Conservation (phyloP, 345 rosid genomes). For the Mangifera indica region DNA sequence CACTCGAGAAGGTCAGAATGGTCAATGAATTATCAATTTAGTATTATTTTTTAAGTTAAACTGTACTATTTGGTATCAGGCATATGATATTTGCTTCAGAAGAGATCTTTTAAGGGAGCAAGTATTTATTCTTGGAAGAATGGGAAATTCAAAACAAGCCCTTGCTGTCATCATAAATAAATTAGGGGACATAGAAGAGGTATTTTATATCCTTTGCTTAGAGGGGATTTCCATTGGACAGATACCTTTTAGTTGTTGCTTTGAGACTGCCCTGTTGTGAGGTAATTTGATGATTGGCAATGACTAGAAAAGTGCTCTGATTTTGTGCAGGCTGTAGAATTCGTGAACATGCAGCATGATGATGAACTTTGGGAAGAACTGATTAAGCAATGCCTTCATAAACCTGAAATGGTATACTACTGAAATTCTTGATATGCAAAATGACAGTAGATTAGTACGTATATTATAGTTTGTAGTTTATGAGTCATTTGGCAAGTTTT, state of each 20-base stretch:
- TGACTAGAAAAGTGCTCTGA: conserved; percentile 17
- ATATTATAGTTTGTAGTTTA: not conserved
- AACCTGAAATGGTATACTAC: conserved; percentile 89
- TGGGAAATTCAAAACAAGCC: conserved; percentile 94
- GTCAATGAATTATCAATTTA: conserved; percentile 22
- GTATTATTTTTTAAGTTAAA: conserved; percentile 18
- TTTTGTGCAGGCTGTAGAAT: conserved; percentile 91
- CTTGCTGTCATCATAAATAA: conserved; percentile 86
- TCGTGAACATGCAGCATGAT: conserved; percentile 92
- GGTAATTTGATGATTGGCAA: conserved; percentile 13
- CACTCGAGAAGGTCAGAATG: conserved; percentile 79
- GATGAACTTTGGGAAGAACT: conserved; percentile 99
- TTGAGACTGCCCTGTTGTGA: not conserved
- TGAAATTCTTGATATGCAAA: not conserved
- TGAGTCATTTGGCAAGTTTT: not conserved
- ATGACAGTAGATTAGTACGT: not conserved
- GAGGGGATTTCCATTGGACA: not conserved
- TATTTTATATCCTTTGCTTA: conserved; percentile 25
- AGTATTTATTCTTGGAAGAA: conserved; percentile 95
- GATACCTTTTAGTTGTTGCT: conserved; percentile 12
- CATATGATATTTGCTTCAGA: conserved; percentile 78
- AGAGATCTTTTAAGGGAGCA: conserved; percentile 87
- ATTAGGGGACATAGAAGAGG: conserved; percentile 98
- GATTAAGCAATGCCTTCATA: conserved; percentile 87
- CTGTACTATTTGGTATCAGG: conserved; percentile 50